Conservation (phyloP, 768 basidiomycete species). For the Gymnopilus junonius region DNA sequence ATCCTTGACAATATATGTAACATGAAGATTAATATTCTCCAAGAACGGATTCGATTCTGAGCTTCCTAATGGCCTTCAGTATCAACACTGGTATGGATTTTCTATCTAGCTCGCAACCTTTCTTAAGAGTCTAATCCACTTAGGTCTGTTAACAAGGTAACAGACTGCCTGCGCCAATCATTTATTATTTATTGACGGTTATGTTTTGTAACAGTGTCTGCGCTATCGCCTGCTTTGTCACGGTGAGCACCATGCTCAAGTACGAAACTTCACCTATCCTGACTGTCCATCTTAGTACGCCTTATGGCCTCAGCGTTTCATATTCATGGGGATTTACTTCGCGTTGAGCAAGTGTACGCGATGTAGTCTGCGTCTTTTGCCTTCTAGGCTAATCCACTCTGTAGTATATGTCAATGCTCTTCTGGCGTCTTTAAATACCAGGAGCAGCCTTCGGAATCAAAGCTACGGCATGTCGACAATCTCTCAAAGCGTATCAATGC, state of each 20-base stretch:
- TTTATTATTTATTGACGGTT: no score
- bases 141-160: conserved; percentile 23
- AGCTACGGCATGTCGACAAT: not conserved
- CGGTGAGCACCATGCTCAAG: no score
- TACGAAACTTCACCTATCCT: not conserved
- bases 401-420: conserved; percentile 21
- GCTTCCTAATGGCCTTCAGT: conserved; percentile 19
- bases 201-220: no score
- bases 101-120: no score
- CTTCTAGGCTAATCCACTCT: not conserved
- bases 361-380: not conserved
- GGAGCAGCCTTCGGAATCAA: not conserved
- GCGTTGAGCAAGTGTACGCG: conserved; percentile 19
- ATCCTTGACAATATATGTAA: no score
- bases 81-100: conserved; percentile 18
- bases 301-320: conserved; percentile 22
- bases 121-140: no score
- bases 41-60: conserved; percentile 20
- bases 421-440: conserved; percentile 20
- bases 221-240: no score
- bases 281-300: conserved; percentile 12
- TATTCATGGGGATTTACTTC: conserved; percentile 24
- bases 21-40: no score
- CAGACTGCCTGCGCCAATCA: no score
- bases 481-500: no score